Percentiles rank a stretch among this genome's conserved stretches.
These are phyloP conservation scores for Coemansia sp. DNA, from an alignment of 192 early-diverging fungal species.

Conservation along the genomic window DNA sequence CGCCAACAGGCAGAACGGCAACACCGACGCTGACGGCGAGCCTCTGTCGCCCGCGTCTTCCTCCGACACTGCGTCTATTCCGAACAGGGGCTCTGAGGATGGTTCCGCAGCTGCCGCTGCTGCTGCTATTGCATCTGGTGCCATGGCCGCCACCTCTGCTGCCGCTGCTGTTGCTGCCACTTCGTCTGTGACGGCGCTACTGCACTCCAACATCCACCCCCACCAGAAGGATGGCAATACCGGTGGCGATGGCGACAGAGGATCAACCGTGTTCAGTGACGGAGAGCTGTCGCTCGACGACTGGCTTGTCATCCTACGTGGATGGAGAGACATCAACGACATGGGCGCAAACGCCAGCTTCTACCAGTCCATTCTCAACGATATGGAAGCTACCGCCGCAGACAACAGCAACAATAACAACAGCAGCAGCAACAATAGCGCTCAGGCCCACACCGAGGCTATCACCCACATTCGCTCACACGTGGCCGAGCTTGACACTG, in stretches of 20 bases:
- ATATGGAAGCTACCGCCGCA: constrained; percentile 17
- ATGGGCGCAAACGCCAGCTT: constrained; percentile 23
- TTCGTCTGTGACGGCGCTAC: constrained; percentile 11
- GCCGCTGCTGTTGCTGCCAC: constrained; percentile 8
- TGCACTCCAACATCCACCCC: constrained; percentile 25
- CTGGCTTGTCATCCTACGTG: constrained; percentile 49
- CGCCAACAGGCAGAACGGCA: constrained; percentile 12
- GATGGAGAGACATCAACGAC: constrained; percentile 48
- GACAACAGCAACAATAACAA: background rate
- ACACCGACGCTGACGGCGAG: constrained; percentile 4
- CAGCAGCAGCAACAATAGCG: background rate
- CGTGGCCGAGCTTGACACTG: constrained; percentile 26
- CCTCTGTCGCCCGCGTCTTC: constrained; percentile 30
- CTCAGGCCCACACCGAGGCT: constrained; percentile 15
- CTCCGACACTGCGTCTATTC: constrained; percentile 38
- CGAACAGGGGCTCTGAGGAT: constrained; percentile 19
- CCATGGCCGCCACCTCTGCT: constrained; percentile 9
- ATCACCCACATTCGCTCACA: constrained; percentile 29
- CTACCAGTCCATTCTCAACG: constrained; percentile 47
- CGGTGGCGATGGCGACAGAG: background rate
- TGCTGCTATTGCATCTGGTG: background rate
- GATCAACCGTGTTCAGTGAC: background rate
- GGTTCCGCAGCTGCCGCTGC: constrained; percentile 11
- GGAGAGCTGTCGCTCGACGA: constrained; percentile 46
- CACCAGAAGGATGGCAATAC: constrained; percentile 32